Percentiles rank a stretch among this genome's conserved stretches.
These are phyloP conservation scores for Metschnikowia vanudenii DNA, from an alignment of 805 yeast genomes.

Conservation along the genomic window DNA sequence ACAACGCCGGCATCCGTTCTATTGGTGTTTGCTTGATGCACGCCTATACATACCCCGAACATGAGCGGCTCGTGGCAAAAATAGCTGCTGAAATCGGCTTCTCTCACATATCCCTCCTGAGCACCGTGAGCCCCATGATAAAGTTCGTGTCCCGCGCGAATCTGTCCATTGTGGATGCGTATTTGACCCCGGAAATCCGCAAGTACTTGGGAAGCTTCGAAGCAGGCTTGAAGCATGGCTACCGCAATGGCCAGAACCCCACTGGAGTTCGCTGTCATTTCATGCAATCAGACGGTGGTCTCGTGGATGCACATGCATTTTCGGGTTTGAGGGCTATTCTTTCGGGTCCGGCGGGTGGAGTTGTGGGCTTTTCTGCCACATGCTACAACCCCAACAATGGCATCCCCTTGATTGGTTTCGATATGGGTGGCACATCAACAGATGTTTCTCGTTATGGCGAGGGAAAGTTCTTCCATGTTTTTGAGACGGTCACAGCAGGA, in stretches of 20 bases:
- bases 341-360: slow-evolving; percentile 98
- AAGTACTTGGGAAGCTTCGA: slow-evolving; percentile 38
- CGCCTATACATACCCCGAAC: slow-evolving; percentile 41
- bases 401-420: slow-evolving; percentile 53
- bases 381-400: slow-evolving; percentile 49
- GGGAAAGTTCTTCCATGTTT: slow-evolving; percentile 42
- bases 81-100: slow-evolving; percentile 40
- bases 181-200: slow-evolving; percentile 39
- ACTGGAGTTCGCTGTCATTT: slow-evolving; percentile 64
- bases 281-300: slow-evolving; percentile 97
- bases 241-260: slow-evolving; percentile 21
- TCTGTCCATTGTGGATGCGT: slow-evolving; percentile 46
- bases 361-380: slow-evolving; percentile 87
- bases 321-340: slow-evolving; percentile 86
- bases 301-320: slow-evolving; percentile 78
- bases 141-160: slow-evolving; percentile 42
- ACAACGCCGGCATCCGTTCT: slow-evolving; percentile 18
- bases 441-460: slow-evolving; percentile 42
- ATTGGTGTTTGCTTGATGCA: slow-evolving; percentile 40
- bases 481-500: slow-evolving; percentile 45
- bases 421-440: slow-evolving; percentile 48
- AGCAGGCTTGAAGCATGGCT: slow-evolving; percentile 42
- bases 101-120: slow-evolving; percentile 37
- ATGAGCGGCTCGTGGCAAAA: slow-evolving; percentile 34
- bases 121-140: slow-evolving; percentile 44